A percentile compares a stretch with the other conserved stretches of the same genome.
These are phyloP conservation scores for Coprinellus micaceus DNA, from an alignment of 768 basidiomycete species.

Conservation along the genomic window DNA sequence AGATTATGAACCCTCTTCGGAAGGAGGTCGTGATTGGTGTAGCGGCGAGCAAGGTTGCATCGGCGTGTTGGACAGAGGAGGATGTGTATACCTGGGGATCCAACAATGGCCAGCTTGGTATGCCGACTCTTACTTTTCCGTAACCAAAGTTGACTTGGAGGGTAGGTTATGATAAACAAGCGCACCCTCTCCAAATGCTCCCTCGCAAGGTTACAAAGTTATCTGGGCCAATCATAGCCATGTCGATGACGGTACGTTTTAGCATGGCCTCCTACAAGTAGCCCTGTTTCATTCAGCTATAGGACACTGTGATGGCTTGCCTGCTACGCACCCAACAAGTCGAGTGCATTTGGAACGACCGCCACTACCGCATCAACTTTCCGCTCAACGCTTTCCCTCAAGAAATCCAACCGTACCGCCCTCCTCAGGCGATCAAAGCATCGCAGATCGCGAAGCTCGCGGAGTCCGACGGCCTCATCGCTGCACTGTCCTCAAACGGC, in stretches of 20 bases:
- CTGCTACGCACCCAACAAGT: conserved; percentile 80
- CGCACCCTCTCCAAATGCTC: conserved; percentile 69
- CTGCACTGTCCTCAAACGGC: conserved; percentile 80
- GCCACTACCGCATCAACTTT: conserved; percentile 74
- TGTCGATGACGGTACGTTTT: conserved; percentile 70
- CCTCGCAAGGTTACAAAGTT: conserved; percentile 83
- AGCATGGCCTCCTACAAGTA: neutral
- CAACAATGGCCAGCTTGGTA: conserved; percentile 89
- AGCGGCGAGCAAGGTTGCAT: conserved; percentile 82
- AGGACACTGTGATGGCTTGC: conserved; percentile 84
- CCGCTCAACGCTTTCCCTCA: conserved; percentile 73
- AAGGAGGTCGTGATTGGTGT: conserved; percentile 78
- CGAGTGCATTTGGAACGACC: conserved; percentile 76
- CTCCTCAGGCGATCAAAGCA: conserved; percentile 69
- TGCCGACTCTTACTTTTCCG: conserved; percentile 12
- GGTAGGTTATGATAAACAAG: conserved; percentile 72
- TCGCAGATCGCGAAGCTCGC: conserved; percentile 77
- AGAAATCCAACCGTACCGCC: conserved; percentile 74
- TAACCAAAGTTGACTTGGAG: neutral
- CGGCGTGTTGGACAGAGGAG: conserved; percentile 79
- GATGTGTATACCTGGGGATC: conserved; percentile 89
- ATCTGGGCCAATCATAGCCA: conserved; percentile 60
- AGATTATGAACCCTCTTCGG: conserved; percentile 70
- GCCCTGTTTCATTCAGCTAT: neutral
- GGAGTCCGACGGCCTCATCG: conserved; percentile 75